Conservation (phyloP, 495 filamentous ascomycete genomes). For the Pyrenula massariospora region DNA sequence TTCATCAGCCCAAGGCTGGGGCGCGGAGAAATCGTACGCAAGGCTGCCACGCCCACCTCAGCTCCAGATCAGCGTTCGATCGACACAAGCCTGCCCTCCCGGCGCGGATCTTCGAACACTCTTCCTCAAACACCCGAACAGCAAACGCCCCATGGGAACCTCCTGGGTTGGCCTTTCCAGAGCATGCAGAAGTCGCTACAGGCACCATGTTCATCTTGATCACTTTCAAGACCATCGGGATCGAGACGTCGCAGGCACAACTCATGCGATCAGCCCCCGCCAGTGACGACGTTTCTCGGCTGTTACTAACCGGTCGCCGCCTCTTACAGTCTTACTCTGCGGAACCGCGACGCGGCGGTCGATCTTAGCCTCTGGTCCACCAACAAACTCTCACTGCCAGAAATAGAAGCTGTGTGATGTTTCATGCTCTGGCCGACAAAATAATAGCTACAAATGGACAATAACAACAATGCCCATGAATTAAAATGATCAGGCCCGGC, state of each 20-base stretch:
- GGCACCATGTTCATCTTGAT: too few species aligned
- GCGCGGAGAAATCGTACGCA: too few species aligned
- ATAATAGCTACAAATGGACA: not conserved
- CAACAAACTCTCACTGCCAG: not conserved
- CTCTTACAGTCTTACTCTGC: not conserved
- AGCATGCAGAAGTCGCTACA: too few species aligned
- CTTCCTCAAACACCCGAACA: too few species aligned
- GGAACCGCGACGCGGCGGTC: not conserved
- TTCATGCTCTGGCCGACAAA: not conserved
- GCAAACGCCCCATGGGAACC: too few species aligned
- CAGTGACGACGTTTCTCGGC: not conserved
- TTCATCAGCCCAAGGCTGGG: too few species aligned
- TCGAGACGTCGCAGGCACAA: too few species aligned
- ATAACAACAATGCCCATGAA: not conserved
- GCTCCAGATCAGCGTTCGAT: not conserved
- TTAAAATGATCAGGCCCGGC: not conserved
- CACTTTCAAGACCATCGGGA: too few species aligned
- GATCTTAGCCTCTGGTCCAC: not conserved
- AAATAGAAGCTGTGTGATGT: not conserved
- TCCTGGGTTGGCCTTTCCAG: too few species aligned
- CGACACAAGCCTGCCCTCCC: too few species aligned
- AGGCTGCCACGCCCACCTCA: not conserved
- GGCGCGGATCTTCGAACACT: too few species aligned
- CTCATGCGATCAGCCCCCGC: not conserved
- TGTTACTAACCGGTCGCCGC: too few species aligned